Evolutionary conservation across 768 basidiomycete genomes (phyloP).

Genomic region (Termitomyces sp.): DNA sequence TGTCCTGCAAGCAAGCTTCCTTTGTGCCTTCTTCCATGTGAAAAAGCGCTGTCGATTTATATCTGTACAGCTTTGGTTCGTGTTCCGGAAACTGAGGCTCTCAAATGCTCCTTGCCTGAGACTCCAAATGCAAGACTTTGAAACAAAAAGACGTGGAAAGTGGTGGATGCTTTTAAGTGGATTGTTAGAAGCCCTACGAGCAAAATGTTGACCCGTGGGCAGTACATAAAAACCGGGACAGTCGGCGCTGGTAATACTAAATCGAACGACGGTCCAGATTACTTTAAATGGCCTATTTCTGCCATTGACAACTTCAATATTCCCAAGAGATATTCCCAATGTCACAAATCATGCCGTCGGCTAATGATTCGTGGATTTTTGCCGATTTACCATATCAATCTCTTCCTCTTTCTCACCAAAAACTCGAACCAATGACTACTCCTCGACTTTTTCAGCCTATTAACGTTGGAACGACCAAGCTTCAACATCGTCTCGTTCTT

Average conservation of each 20-base stretch:
- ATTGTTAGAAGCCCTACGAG: neutral
- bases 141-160: neutral
- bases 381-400: neutral
- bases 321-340: neutral
- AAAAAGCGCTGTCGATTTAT: too few relatives aligned
- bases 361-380: neutral
- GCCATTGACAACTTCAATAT: neutral
- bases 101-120: too few relatives aligned
- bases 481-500: conserved; percentile 45
- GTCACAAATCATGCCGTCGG: neutral
- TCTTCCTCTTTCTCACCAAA: too few relatives aligned
- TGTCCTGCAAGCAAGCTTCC: too few relatives aligned
- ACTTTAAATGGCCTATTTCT: neutral
- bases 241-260: neutral
- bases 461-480: conserved; percentile 30
- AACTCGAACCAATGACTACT: neutral
- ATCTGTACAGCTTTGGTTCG: too few relatives aligned
- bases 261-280: neutral
- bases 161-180: too few relatives aligned
- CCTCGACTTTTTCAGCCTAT: conserved; percentile 37
- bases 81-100: too few relatives aligned
- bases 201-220: neutral
- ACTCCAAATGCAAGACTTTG: neutral
- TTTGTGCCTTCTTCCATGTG: too few relatives aligned
- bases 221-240: neutral